phyloP scores from a whole-genome alignment of 2,329 filamentous ascomycete genomes.

The Aspergillus tanneri region DNA sequence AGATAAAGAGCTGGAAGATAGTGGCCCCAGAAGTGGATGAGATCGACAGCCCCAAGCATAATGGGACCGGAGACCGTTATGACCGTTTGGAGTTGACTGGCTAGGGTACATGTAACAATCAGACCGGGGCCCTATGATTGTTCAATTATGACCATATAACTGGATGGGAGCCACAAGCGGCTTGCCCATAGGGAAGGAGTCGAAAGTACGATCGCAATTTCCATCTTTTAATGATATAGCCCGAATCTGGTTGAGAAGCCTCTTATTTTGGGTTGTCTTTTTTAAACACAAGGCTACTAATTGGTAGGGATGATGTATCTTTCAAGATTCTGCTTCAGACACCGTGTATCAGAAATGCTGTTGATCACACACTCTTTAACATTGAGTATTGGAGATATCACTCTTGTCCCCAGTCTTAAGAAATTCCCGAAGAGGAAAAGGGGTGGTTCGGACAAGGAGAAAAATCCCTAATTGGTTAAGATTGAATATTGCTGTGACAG shows the following conservation, averaged over 20 bases:
- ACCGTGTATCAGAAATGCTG: too few relatives aligned
- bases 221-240: not conserved
- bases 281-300: too few relatives aligned
- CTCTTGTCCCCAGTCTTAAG: not conserved
- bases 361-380: not conserved
- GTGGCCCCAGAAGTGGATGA: conserved; percentile 11
- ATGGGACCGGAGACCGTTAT: conserved; percentile 18
- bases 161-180: conserved; percentile 24
- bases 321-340: not conserved
- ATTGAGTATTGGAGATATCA: not conserved
- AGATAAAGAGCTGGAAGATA: conserved; percentile 10
- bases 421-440: not conserved
- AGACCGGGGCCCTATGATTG: conserved; percentile 23
- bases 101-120: conserved; percentile 12
- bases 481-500: not conserved
- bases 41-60: conserved; percentile 19
- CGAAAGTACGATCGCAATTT: conserved; percentile 31
- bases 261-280: not conserved
- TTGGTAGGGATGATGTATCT: not conserved
- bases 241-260: not conserved
- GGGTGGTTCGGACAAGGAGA: not conserved
- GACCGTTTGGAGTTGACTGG: conserved; percentile 15
- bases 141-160: conserved; percentile 31
- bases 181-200: conserved; percentile 28
- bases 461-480: not conserved